Conservation (phyloP, 768 basidiomycete species). For the Cubamyces sp. region DNA sequence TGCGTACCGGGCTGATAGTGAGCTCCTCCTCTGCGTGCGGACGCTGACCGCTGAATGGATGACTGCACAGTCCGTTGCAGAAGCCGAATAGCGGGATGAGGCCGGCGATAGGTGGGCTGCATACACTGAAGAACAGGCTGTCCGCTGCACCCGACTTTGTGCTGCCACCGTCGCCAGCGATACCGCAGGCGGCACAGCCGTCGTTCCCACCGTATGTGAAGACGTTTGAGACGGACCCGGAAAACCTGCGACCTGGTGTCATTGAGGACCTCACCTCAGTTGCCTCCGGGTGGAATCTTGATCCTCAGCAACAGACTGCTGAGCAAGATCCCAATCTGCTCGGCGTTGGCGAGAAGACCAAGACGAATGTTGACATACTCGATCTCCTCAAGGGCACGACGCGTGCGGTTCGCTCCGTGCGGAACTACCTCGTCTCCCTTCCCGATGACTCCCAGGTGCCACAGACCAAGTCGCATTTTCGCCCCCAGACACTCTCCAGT, state of each 20-base stretch:
- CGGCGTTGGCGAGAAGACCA: slow-evolving; percentile 29
- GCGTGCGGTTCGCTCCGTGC: slow-evolving; percentile 76
- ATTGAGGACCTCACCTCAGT: slow-evolving; percentile 73
- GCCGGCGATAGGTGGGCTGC: slow-evolving; percentile 71
- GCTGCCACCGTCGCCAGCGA: slow-evolving; percentile 70
- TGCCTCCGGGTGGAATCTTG: slow-evolving; percentile 64
- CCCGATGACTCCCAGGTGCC: slow-evolving; percentile 69
- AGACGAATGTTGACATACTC: slow-evolving; percentile 60
- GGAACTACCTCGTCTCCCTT: slow-evolving; percentile 82
- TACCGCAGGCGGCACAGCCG: slow-evolving; percentile 51
- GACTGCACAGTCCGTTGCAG: slow-evolving; percentile 41
- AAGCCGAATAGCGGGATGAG: slow-evolving; percentile 67
- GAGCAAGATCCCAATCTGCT: slow-evolving; percentile 28
- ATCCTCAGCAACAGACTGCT: slow-evolving; percentile 22
- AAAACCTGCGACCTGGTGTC: slow-evolving; percentile 75
- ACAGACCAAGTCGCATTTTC: slow-evolving; percentile 45
- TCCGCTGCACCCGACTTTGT: slow-evolving; percentile 53
- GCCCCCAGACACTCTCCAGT: slow-evolving; percentile 49
- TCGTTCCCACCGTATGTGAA: slow-evolving; percentile 60
- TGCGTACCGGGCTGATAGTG: slow-evolving; percentile 43
- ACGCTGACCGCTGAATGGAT: slow-evolving; percentile 18
- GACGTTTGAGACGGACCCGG: slow-evolving; percentile 74
- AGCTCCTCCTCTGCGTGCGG: slow-evolving; percentile 12
- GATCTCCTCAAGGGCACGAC: slow-evolving; percentile 78
- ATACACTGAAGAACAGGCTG: slow-evolving; percentile 42